These are phyloP conservation scores for Fusarium metavorans DNA, from an alignment of 2,329 filamentous ascomycete genomes.

Conservation along the genomic window DNA sequence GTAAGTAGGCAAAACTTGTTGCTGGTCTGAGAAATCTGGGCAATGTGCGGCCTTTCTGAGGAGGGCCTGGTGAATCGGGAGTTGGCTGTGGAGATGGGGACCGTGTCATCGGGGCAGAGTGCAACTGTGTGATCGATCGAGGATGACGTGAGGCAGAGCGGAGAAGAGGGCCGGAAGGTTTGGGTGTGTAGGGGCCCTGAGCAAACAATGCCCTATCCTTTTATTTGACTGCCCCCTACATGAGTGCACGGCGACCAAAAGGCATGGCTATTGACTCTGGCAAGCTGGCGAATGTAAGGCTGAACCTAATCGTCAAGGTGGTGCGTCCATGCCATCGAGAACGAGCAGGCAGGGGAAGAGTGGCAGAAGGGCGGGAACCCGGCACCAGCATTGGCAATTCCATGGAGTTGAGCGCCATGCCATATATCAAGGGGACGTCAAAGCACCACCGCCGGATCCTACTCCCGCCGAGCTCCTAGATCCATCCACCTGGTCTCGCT, in stretches of 20 bases:
- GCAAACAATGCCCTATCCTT: not conserved
- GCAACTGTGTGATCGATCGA: not conserved
- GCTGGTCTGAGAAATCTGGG: conserved; percentile 25
- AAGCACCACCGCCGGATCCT: not conserved
- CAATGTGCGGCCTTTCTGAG: conserved; percentile 5
- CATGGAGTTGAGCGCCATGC: not conserved
- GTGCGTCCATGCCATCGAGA: conserved; percentile 7
- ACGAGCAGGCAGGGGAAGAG: not conserved
- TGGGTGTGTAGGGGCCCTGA: not conserved
- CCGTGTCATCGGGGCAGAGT: conserved; percentile 8
- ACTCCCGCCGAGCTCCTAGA: not conserved
- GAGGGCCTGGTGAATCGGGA: not conserved
- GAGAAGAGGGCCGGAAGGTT: not conserved
- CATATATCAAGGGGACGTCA: conserved; percentile 2
- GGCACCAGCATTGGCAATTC: not conserved
- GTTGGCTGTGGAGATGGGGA: conserved; percentile 9
- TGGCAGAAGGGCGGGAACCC: conserved; percentile 2
- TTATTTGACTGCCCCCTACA: not conserved
- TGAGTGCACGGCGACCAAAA: not conserved
- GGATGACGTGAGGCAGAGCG: conserved; percentile 3
- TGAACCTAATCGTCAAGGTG: conserved; percentile 26
- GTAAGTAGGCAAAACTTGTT: conserved; percentile 14
- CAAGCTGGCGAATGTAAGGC: conserved; percentile 28
- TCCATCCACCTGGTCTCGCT: not conserved
- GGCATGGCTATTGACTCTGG: conserved; percentile 6